Conservation (phyloP, 768 basidiomycete genomes). For the Boletus fagicola region DNA sequence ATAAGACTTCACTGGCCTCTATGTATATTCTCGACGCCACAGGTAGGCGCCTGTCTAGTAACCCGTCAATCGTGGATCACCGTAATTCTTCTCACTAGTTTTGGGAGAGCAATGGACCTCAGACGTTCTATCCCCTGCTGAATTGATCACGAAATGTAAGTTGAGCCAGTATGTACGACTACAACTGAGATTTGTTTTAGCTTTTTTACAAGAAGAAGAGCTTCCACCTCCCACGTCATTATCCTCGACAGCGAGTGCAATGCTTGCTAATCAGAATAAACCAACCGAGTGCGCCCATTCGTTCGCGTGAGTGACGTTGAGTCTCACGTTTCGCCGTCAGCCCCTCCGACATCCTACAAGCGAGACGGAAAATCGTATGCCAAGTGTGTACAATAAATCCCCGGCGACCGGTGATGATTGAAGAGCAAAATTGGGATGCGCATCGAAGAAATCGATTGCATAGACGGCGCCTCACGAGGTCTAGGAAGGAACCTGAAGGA, state of each 20-base stretch:
- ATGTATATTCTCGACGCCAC: slow-evolving; percentile 70
- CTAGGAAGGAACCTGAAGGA: slow-evolving; percentile 13
- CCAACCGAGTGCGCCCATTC: slow-evolving; percentile 43
- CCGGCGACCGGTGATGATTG: slow-evolving; percentile 61
- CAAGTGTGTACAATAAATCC: slow-evolving; percentile 57
- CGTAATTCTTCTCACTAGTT: slow-evolving; percentile 33
- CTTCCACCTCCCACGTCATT: slow-evolving; percentile 59
- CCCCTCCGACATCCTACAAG: slow-evolving; percentile 52
- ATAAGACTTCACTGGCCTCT: slow-evolving; percentile 30
- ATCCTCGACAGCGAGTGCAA: slow-evolving; percentile 51
- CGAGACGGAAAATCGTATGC: slow-evolving; percentile 60
- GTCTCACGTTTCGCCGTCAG: slow-evolving; percentile 37
- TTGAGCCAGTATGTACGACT: not conserved
- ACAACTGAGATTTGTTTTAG: slow-evolving; percentile 27
- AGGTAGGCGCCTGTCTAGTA: slow-evolving; percentile 38
- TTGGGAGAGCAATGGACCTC: slow-evolving; percentile 56
- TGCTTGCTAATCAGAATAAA: slow-evolving; percentile 49
- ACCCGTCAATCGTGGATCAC: not conserved
- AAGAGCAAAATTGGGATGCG: slow-evolving; percentile 51
- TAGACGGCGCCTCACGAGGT: slow-evolving; percentile 42
- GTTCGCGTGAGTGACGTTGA: not conserved
- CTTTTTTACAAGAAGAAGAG: slow-evolving; percentile 47
- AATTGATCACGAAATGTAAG: slow-evolving; percentile 49
- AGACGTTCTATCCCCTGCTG: slow-evolving; percentile 53
- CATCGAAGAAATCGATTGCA: slow-evolving; percentile 61